Evolutionary conservation across 345 rosid species (phyloP).

Genomic region (Syzygium jambos): DNA sequence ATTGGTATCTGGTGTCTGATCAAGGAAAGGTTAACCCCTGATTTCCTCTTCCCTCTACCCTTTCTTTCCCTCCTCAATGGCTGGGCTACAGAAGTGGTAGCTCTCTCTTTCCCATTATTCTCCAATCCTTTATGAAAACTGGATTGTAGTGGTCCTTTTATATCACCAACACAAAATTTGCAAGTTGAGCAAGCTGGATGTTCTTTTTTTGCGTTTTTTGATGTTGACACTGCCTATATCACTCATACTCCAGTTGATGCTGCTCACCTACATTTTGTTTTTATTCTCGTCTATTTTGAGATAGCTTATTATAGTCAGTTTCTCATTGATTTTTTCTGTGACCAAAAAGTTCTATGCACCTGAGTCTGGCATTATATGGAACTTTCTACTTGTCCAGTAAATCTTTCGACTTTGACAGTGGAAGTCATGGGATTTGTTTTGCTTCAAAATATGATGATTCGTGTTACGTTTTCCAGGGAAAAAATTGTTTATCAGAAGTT

Average conservation of each 20-base stretch:
- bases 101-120: neutral
- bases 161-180: neutral
- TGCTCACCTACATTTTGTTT: neutral
- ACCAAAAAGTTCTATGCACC: neutral
- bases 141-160: neutral
- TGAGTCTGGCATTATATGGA: neutral
- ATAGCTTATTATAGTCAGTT: neutral
- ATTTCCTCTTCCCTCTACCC: neutral
- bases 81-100: neutral
- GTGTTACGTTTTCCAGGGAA: constrained; percentile 54
- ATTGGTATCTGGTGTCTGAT: neutral
- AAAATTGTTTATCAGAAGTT: constrained; percentile 80
- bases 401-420: neutral
- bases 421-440: neutral
- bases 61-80: neutral
- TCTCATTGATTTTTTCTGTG: neutral
- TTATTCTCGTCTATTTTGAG: neutral
- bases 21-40: neutral
- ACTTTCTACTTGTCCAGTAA: neutral
- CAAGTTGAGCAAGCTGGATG: neutral
- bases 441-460: neutral
- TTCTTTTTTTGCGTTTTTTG: neutral
- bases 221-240: neutral
- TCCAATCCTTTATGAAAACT: neutral
- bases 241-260: neutral